Evolutionary conservation across 176 grass and related monocot genomes (phyloP), one percentile per base, ranked within the genome.

Genomic region (Ensete glaucum): DNA sequence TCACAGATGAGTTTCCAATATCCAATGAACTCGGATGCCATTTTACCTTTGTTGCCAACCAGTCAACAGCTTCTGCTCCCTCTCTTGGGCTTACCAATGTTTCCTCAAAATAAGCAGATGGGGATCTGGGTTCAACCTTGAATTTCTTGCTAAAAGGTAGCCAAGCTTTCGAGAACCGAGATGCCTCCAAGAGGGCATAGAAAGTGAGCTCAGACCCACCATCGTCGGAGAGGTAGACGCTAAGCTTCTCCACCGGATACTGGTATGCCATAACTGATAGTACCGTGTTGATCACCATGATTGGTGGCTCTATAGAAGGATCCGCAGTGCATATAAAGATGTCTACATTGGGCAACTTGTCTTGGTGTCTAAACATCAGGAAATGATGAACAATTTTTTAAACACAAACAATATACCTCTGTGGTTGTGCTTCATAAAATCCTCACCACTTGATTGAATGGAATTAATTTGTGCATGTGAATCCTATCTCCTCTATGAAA

Each of bases 261-360:
- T 89, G 69, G 34, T 89, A 92, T 1, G 89, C 89, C 92, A 96
- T 96, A 34, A 89, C 16, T 0, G 89, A 92, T 1, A 96, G 81
- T 34, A 92, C 17, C 0, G 92, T 92, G 13, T 87, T 82, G 21
- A 88, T 50, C 34, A 92, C 92, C 48, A 96, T 76, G 43, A 68
- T 96, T 4, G 92, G 92, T 14, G 92, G 89, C 68, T 96, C 89
- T 0, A 76, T 68, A 0, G 23, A 67, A 1, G 89, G 86, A 56
- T 96, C 87, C 0, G 89, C 89, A 29, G 89, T 96, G 81, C 92
- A 96, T 0, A 92, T 82, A 1, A 96, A 96, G 69, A 92, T 80
- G 52, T 92, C 89, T 62, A 96, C 87, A 1, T 67, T 50, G 1
- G 92, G 92, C 58, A 92, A 73, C 26, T 62, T 79, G 15, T 69